These are phyloP conservation scores for Calocybe gambosa DNA, from an alignment of 1,284 basidiomycete species.

Conservation along the genomic window DNA sequence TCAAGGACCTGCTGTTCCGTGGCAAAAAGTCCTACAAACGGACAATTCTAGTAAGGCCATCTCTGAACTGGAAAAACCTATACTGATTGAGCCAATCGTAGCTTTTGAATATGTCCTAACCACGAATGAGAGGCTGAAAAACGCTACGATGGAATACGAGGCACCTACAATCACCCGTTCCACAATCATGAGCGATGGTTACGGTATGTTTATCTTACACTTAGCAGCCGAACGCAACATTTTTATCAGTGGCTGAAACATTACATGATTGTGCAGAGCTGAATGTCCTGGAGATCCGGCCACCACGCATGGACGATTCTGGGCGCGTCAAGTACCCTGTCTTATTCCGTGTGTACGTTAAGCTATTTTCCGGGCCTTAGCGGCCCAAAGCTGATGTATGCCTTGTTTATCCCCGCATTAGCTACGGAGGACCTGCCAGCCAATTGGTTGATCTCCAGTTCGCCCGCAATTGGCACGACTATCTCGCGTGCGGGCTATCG, in stretches of 20 bases:
- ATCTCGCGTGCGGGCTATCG: slow-evolving; percentile 74
- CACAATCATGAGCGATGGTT: slow-evolving; percentile 75
- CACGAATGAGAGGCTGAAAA: slow-evolving; percentile 64
- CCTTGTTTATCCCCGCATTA: slow-evolving; percentile 21
- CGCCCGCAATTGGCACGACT: slow-evolving; percentile 80
- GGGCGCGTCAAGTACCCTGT: slow-evolving; percentile 94
- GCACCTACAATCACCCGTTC: slow-evolving; percentile 64
- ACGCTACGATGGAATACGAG: slow-evolving; percentile 68
- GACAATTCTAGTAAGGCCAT: slow-evolving; percentile 53
- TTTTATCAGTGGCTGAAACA: not conserved
- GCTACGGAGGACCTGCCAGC: slow-evolving; percentile 87
- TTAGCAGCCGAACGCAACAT: not conserved
- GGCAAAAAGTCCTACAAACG: slow-evolving; percentile 74
- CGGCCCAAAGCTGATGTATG: not conserved
- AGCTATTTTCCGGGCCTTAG: not conserved
- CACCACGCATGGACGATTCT: slow-evolving; percentile 86
- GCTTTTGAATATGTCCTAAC: slow-evolving; percentile 63
- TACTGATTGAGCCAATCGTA: slow-evolving; percentile 19
- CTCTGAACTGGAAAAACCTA: not conserved
- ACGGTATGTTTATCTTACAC: slow-evolving; percentile 41
- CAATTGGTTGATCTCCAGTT: slow-evolving; percentile 72
- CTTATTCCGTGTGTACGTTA: slow-evolving; percentile 73
- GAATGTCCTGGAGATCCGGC: slow-evolving; percentile 86
- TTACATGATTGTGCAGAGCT: slow-evolving; percentile 47
- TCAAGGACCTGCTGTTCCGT: slow-evolving; percentile 79